Percentiles rank a stretch among this genome's conserved stretches.
These are phyloP conservation scores for Cucurbita pepo DNA, from an alignment of 306 rosid species.

Conservation along the genomic window DNA sequence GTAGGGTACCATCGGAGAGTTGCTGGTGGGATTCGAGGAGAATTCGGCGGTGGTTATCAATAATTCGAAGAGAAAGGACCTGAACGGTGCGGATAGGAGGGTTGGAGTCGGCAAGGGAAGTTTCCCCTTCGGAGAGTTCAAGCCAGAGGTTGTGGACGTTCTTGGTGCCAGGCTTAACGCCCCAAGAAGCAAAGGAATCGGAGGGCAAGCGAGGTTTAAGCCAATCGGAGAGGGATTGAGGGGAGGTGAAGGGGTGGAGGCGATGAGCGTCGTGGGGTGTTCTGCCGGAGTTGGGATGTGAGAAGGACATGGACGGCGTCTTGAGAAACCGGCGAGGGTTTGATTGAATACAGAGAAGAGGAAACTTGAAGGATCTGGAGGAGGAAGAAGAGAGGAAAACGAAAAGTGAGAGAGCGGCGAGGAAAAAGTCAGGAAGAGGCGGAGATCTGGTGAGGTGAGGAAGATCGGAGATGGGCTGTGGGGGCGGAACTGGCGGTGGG, in stretches of 20 bases:
- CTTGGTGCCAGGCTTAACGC: conserved; percentile 77
- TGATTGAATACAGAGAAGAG: conserved; percentile 19
- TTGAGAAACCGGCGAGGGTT: conserved; percentile 47
- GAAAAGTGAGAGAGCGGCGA: conserved; percentile 29
- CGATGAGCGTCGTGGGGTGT: too few species aligned
- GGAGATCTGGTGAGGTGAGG: background rate
- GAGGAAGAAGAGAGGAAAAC: conserved; percentile 31
- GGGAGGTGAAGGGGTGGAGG: conserved; percentile 29
- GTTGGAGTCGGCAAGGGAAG: conserved; percentile 48
- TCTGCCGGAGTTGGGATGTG: background rate
- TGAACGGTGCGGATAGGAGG: conserved; percentile 88
- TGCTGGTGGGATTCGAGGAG: conserved; percentile 67
- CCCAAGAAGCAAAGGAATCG: conserved; percentile 84
- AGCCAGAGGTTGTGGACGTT: conserved; percentile 97
- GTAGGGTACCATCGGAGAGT: conserved; percentile 49
- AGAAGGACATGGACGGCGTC: conserved; percentile 53
- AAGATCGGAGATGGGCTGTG: background rate
- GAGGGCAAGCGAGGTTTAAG: conserved; percentile 65
- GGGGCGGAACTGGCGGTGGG: background rate
- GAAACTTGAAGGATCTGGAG: conserved; percentile 12
- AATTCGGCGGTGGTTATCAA: conserved; percentile 19
- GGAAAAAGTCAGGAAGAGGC: background rate
- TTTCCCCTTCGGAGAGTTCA: conserved; percentile 75
- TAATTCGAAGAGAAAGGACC: conserved; percentile 44
- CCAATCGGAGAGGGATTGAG: conserved; percentile 77